Evolutionary conservation across 371 early-diverging fungal species (phyloP), one percentile per base, ranked within the genome.

Genomic region (Syncephalastrum monosporum): DNA sequence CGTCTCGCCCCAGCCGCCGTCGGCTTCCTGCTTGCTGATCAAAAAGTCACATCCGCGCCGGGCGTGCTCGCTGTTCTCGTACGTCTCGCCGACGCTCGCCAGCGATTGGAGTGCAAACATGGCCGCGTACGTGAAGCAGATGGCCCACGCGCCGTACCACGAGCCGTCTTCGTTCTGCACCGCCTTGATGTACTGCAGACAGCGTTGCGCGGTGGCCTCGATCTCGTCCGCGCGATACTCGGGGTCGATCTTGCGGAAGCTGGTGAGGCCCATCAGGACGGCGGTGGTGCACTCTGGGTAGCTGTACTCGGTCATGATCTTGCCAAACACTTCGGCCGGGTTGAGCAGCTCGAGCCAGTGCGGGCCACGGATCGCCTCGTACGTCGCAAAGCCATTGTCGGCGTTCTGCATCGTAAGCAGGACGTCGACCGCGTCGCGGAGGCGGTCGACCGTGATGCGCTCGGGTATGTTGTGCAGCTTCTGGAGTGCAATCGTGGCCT

Each of bases 1-100:
- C 6, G 87, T 77, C 68, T 98, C 98, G 50, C 98, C 98, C 98
- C 98, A 98, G 4, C 98, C 98, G 57, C 98, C 98, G 62, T 98
- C 98, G 5, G 50, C 72, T 55, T 82, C 77, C 75, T 97, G 98
- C 59, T 92, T 91, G 13, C 84, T 73, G 27, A 93, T 68, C 56
- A 97, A 60, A 70, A 96, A 97, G 19, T 94, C 90, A 64, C 98
- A 98, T 0, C 88, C 63, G 57, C 67, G 27, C 56, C 75, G 73
- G 59, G 75, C 57, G 56, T 67, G 49, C 7, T 75, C 72, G 38
- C 71, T 82, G 68, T 87, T 94, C 16, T 86, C 77, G 64, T 96
- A 98, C 49, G 61, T 79, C 74, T 89, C 86, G 17, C 92, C 95
- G 19, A 91, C 85, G 61, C 89, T 88, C 12, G 92, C 87, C 64